A percentile compares a stretch with the other conserved stretches of the same genome.
phyloP scores from a whole-genome alignment of 352 stramenopile genomes.

The Saprolegnia parasitica region DNA sequence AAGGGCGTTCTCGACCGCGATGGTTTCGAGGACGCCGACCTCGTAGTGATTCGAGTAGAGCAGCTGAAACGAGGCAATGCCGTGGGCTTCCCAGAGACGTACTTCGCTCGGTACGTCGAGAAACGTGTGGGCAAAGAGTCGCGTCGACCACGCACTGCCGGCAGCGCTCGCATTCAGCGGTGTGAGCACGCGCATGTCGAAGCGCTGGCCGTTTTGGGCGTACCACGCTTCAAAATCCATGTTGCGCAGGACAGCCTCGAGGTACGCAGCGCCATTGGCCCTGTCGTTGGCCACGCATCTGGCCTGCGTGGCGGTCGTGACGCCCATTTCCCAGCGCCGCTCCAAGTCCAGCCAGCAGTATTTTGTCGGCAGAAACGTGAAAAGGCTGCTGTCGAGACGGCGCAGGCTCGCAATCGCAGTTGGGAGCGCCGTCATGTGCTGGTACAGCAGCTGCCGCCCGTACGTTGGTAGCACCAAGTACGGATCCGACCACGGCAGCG shows the following conservation, averaged over 20 bases:
- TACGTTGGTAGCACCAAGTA: not conserved
- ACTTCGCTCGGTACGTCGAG: not conserved
- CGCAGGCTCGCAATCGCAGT: not conserved
- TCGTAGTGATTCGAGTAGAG: not conserved
- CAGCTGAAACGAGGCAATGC: not conserved
- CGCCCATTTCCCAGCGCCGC: not conserved
- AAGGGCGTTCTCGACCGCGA: not conserved
- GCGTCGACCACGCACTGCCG: not conserved
- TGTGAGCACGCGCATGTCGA: not conserved
- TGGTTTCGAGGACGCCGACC: conserved; percentile 2
- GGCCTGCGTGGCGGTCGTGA: not conserved
- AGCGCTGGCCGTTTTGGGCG: not conserved
- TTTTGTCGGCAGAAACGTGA: not conserved
- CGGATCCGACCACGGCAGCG: not conserved
- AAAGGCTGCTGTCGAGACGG: not conserved
- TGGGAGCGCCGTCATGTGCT: not conserved
- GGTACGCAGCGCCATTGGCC: conserved; percentile 2
- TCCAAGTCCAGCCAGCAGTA: conserved; percentile 21
- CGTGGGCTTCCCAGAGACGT: not conserved
- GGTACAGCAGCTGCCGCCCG: not conserved
- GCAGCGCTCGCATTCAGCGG: not conserved
- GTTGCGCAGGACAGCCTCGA: not conserved
- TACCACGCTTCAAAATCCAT: not conserved
- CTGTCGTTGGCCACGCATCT: not conserved
- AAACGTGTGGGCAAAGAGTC: not conserved